Conservation (phyloP, 495 filamentous ascomycete species). For the Podospora conica region DNA sequence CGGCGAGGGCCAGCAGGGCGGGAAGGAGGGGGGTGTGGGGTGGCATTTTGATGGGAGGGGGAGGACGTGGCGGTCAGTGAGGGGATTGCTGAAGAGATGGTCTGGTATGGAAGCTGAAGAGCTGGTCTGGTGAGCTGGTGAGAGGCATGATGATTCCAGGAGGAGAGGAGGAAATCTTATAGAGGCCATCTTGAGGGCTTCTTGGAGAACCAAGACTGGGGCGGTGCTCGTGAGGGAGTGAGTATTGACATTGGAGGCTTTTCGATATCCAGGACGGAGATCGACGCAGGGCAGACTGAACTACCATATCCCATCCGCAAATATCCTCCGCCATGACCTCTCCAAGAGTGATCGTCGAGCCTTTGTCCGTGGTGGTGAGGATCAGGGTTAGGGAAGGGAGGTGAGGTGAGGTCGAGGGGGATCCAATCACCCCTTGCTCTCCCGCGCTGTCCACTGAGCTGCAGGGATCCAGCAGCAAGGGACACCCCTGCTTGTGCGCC, state of each 20-base stretch:
- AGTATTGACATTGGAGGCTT: background rate
- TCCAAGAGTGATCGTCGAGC: background rate
- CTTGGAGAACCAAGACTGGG: no score
- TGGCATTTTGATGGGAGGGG: slow-evolving; percentile 5
- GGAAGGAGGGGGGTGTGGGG: slow-evolving; percentile 1
- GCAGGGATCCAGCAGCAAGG: background rate
- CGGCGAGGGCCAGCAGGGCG: background rate
- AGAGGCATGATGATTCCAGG: background rate
- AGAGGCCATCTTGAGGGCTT: background rate
- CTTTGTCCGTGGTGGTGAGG: background rate
- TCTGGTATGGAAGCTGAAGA: background rate
- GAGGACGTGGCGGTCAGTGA: background rate
- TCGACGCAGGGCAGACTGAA: background rate
- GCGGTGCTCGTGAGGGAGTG: no score
- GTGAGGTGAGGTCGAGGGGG: background rate
- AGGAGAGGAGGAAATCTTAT: background rate
- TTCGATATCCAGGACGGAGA: background rate
- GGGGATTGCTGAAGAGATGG: background rate
- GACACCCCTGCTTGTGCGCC: background rate
- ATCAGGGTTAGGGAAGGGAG: background rate
- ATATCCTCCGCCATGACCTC: background rate
- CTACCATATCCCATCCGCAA: background rate
- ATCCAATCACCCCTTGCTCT: background rate
- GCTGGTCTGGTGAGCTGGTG: no score
- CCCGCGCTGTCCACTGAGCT: background rate